Evolutionary conservation across 176 grass and related monocot genomes (phyloP), one percentile per base, ranked within the genome.

Genomic region (Leersia perrieri): DNA sequence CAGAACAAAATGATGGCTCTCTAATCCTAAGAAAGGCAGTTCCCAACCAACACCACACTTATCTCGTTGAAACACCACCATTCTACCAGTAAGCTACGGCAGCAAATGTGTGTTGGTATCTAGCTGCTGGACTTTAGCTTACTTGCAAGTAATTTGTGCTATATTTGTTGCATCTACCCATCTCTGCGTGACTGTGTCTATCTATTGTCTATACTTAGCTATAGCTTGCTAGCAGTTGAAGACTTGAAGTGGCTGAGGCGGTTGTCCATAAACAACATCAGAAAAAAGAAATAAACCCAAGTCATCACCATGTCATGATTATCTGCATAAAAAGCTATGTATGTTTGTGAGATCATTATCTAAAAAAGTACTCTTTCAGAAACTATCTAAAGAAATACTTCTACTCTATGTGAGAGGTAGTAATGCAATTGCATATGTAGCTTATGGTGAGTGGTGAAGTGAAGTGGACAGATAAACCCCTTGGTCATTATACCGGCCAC

Each of bases 131-230:
- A 35, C 79, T 74, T 28, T 47, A 68, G 60, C 16, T 81, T 70
- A 76, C 71, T 87, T 87, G 85, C 14, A 87, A 87, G 72, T 82
- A 80, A 87, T 34, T 34, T 35, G n/a, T 35, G 39, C 36, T 11
- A 8, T 49, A 62, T 63, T 30, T 61, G 26, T 35, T 28, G 69
- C 25, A 9, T 57, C 20, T 57, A 57, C 23, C 51, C 51, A 57
- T 57, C 15, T 51, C 47, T 51, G 5, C 18, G 20, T n/a, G n/a
- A n/a, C n/a, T n/a, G n/a, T n/a, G n/a, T 51, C 47, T n/a, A 7
- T 53, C 49, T 53, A n/a, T 53, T 22, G 20, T 53, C 53, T 58
- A 58, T 2, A n/a, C n/a, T n/a, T n/a, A n/a, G n/a, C n/a, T n/a
- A 7, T 58, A 49, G 3, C 4, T 49, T 25, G 47, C 65, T 12